phyloP scores from a whole-genome alignment of 2,329 filamentous ascomycete genomes.

The Aaosphaeria arxii region DNA sequence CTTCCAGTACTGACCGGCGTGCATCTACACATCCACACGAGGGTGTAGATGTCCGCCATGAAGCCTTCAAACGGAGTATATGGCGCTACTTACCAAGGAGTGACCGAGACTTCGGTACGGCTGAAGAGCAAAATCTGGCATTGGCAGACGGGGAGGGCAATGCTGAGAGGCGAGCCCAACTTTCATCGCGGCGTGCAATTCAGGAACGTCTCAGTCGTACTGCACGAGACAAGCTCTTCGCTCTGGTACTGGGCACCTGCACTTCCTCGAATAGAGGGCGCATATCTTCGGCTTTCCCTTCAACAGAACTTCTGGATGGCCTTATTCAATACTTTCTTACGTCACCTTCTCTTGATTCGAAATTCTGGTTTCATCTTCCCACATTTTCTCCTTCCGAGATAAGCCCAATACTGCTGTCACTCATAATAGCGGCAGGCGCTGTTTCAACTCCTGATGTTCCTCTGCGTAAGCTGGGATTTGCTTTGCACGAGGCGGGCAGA shows the following conservation, averaged over 20 bases:
- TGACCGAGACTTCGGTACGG: conserved; percentile 18
- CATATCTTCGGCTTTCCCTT: conserved; percentile 61
- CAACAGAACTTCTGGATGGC: conserved; percentile 58
- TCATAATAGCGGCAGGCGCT: conserved; percentile 61
- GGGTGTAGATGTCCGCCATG: conserved; percentile 18
- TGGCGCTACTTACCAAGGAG: conserved; percentile 43
- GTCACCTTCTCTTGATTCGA: conserved; percentile 55
- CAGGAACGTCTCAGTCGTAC: conserved; percentile 41
- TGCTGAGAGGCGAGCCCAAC: conserved; percentile 24
- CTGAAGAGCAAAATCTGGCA: conserved; percentile 38
- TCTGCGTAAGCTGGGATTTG: conserved; percentile 59
- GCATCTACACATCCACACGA: conserved; percentile 10
- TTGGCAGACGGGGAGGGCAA: conserved; percentile 29
- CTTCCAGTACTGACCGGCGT: conserved; percentile 7
- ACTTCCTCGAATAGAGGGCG: conserved; percentile 48
- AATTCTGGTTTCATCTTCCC: conserved; percentile 61
- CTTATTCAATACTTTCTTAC: conserved; percentile 61
- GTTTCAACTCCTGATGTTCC: conserved; percentile 55
- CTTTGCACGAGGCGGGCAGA: conserved; percentile 48
- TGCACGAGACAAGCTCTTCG: conserved; percentile 59
- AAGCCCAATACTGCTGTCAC: conserved; percentile 58
- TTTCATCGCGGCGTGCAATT: conserved; percentile 36
- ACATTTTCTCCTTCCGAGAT: conserved; percentile 56
- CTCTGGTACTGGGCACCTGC: conserved; percentile 60
- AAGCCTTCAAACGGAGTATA: conserved; percentile 42